A percentile compares a stretch with the other conserved stretches of the same genome.
Evolutionary conservation across 2,329 filamentous ascomycete species (phyloP).

Genomic region (Diaporthe sp.): DNA sequence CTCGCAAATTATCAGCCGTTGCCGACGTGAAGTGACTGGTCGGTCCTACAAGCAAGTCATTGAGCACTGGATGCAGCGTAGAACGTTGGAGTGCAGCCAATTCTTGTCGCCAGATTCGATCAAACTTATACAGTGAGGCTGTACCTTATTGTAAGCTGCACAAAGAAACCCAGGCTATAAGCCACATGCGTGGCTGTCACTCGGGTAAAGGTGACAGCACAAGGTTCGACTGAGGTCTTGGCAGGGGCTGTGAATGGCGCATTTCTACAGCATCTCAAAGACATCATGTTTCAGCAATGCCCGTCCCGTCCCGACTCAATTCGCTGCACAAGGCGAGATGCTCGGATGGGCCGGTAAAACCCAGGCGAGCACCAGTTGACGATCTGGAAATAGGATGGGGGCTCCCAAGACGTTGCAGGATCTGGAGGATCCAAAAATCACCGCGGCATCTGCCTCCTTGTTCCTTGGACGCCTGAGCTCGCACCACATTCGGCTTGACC

Average conservation of each 20-base stretch:
- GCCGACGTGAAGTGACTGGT: not conserved
- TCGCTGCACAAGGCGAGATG: not conserved
- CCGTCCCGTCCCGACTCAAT: constrained; percentile 10
- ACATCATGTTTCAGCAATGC: constrained; percentile 6
- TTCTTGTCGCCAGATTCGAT: not conserved
- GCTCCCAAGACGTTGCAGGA: constrained; percentile 8
- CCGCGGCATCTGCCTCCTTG: constrained; percentile 3
- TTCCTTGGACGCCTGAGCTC: not conserved
- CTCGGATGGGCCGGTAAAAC: not conserved
- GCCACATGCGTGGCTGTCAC: constrained; percentile 3
- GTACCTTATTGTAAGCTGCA: not conserved
- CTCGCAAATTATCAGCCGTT: too few relatives aligned
- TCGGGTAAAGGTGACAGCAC: not conserved
- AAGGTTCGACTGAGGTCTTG: constrained; percentile 10
- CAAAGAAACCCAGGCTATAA: not conserved
- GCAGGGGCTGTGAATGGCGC: constrained; percentile 18
- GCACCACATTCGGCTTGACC: not conserved
- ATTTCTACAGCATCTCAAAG: not conserved
- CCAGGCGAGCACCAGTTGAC: not conserved
- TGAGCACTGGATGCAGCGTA: not conserved
- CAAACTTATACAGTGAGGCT: not conserved
- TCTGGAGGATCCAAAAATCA: constrained; percentile 15
- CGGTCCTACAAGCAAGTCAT: not conserved
- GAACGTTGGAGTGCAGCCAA: not conserved
- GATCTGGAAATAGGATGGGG: not conserved